These are phyloP conservation scores for Colletotrichum gloeosporioides DNA, from an alignment of 2,329 filamentous ascomycete genomes.

Conservation along the genomic window DNA sequence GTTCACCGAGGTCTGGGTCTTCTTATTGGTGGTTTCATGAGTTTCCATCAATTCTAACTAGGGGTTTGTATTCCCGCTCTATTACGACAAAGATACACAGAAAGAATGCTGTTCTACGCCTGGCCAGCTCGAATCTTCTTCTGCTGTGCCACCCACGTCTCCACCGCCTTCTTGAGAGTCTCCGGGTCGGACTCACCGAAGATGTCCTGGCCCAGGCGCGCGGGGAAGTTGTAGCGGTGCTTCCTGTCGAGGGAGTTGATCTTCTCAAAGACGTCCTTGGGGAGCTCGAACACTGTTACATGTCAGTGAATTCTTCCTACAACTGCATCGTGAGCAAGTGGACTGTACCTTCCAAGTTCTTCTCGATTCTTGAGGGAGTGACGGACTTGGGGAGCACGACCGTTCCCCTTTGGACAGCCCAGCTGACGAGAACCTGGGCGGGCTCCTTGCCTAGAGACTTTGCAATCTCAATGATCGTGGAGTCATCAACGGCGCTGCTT, in stretches of 20 bases:
- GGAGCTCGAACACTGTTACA: slow-evolving; percentile 35
- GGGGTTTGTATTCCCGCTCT: background rate
- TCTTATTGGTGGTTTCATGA: background rate
- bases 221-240: slow-evolving; percentile 48
- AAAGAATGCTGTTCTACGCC: background rate
- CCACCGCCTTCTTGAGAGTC: slow-evolving; percentile 36
- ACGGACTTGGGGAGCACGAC: slow-evolving; percentile 61
- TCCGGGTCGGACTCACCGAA: slow-evolving; percentile 46
- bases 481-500: slow-evolving; percentile 51
- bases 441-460: slow-evolving; percentile 56
- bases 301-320: background rate
- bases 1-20: background rate
- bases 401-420: slow-evolving; percentile 59
- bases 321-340: background rate
- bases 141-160: slow-evolving; percentile 38
- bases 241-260: slow-evolving; percentile 42
- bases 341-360: slow-evolving; percentile 41
- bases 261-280: slow-evolving; percentile 39
- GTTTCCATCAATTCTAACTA: background rate
- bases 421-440: slow-evolving; percentile 58
- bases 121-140: slow-evolving; percentile 30
- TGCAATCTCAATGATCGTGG: slow-evolving; percentile 56
- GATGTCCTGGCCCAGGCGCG: slow-evolving; percentile 45
- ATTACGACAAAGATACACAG: background rate
- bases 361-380: slow-evolving; percentile 53